Evolutionary conservation across 139 green algal species (phyloP), one percentile per base, ranked within the genome.

Genomic region (Nannochloris sp.): DNA sequence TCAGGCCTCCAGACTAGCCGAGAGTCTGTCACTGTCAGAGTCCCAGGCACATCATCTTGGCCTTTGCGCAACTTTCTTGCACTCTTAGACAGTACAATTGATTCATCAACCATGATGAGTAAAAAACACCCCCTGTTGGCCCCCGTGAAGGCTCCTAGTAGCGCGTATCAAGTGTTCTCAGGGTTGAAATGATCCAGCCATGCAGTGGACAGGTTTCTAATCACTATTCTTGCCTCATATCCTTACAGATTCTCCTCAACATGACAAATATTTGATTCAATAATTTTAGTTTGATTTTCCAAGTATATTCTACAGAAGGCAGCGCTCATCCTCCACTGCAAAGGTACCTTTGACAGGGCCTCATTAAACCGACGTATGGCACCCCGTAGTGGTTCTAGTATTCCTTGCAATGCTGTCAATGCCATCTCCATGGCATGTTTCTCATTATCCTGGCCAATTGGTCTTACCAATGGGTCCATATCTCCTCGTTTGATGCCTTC

Each of bases 1-100:
- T 63, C 54, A 50, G 70, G 70, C 46, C 37, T n/a, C 70, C 70
- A 77, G 6, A 21, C 29, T 14, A 77, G 51, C 4, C 12, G 34
- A 24, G 4, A 37, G 4, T 19, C 14, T 29, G 3, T 66, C 31
- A 77, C 57, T 23, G 44, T 51, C 25, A 66, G 1, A 0, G n/a
- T 54, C 18, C 60, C 60, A 37, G 15, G 11, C 15, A 66, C 34
- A 25, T 31, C 60, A 4, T 58, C 34, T 8, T 51, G 40, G 9
- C 60, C 60, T 44, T 66, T 66, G 9, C 51, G 34, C n/a, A 66
- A 18, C n/a, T 66, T 66, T 23, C 37, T 36, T 2, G 70, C 70
- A 2, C 18, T 50, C 27, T 68, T 72, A 27, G 70, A 55, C 27
- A 73, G 54, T 16, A 77, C 21, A 0, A 21, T 37, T 14, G 25